phyloP scores from a whole-genome alignment of 805 yeast species.

The Metschnikowia cubensis region DNA sequence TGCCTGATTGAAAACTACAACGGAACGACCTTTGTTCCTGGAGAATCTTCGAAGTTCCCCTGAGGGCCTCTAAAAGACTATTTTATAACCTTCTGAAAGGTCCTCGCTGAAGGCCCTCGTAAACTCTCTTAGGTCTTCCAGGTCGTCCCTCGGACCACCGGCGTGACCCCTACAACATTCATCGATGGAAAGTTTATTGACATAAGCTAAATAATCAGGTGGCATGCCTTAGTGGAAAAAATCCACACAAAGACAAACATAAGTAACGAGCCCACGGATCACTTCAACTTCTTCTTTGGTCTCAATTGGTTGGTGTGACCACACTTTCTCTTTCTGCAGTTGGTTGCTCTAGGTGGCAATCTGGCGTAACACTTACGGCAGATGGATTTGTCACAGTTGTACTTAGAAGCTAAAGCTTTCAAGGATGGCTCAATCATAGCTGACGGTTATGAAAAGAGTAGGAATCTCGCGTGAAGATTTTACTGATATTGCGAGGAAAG shows the following conservation, averaged over 20 bases:
- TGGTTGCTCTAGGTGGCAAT: slow-evolving; percentile 99
- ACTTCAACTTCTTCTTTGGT: slow-evolving; percentile 99
- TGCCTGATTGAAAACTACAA: too few species aligned
- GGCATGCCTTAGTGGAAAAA: slow-evolving; percentile 4
- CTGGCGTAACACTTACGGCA: slow-evolving; percentile 99
- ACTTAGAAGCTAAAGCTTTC: slow-evolving; percentile 98
- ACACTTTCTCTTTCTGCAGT: slow-evolving; percentile 99
- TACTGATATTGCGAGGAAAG: slow-evolving; percentile 11
- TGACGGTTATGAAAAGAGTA: slow-evolving; percentile 15
- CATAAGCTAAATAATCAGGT: slow-evolving; percentile 16
- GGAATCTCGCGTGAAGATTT: slow-evolving; percentile 7
- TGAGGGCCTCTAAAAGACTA: too few species aligned
- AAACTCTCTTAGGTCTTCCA: background rate
- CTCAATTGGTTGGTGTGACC: slow-evolving; percentile 99
- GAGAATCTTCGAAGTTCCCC: too few species aligned
- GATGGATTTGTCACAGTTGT: slow-evolving; percentile 98
- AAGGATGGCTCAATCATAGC: slow-evolving; percentile 96
- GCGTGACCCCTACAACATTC: slow-evolving; percentile 9
- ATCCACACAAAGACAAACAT: slow-evolving; percentile 13
- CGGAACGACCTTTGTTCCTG: too few species aligned
- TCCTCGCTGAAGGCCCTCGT: background rate
- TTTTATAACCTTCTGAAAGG: too few species aligned
- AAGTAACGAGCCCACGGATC: slow-evolving; percentile 36
- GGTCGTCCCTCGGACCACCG: background rate
- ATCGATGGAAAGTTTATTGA: slow-evolving; percentile 17